Percentiles rank a stretch among this genome's conserved stretches.
phyloP scores from a whole-genome alignment of 208 protist species.

The Strigomonas galati region DNA sequence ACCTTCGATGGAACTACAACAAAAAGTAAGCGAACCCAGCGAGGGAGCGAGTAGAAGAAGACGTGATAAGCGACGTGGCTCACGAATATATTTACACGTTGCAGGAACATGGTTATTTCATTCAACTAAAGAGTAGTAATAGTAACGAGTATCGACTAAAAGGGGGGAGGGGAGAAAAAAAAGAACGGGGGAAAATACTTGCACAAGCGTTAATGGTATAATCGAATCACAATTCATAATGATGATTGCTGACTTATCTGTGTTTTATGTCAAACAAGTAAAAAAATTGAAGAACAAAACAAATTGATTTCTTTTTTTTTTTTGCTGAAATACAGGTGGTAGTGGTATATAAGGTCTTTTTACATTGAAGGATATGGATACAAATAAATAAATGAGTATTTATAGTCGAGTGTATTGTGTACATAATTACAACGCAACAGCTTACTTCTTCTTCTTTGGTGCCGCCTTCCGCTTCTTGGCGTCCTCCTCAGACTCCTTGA shows the following conservation, averaged over 20 bases:
- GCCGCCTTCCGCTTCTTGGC: conserved; percentile 28
- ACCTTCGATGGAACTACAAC: conserved; percentile 29
- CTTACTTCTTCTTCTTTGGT: conserved; percentile 21
- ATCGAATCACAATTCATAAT: conserved; percentile 11
- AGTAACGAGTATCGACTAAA: neutral
- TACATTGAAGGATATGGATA: neutral
- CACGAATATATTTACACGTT: neutral
- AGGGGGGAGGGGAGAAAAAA: conserved; percentile 2
- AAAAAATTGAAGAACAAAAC: conserved; percentile 1
- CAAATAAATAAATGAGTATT: neutral
- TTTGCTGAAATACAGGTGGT: neutral
- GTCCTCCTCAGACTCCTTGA: conserved; percentile 69
- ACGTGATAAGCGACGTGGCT: neutral
- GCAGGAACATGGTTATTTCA: neutral
- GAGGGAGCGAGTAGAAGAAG: conserved; percentile 15
- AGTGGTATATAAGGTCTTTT: neutral
- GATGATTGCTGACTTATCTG: conserved; percentile 7
- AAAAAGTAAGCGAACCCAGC: conserved; percentile 28
- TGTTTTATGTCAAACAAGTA: conserved; percentile 5
- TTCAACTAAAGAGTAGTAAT: neutral
- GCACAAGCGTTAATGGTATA: neutral
- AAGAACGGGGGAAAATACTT: neutral
- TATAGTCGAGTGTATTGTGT: neutral
- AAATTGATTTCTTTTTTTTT: conserved; percentile 20
- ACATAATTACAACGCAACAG: no score